These are phyloP conservation scores for Fusarium sp. DNA, from an alignment of 2,329 filamentous ascomycete genomes.

Conservation along the genomic window DNA sequence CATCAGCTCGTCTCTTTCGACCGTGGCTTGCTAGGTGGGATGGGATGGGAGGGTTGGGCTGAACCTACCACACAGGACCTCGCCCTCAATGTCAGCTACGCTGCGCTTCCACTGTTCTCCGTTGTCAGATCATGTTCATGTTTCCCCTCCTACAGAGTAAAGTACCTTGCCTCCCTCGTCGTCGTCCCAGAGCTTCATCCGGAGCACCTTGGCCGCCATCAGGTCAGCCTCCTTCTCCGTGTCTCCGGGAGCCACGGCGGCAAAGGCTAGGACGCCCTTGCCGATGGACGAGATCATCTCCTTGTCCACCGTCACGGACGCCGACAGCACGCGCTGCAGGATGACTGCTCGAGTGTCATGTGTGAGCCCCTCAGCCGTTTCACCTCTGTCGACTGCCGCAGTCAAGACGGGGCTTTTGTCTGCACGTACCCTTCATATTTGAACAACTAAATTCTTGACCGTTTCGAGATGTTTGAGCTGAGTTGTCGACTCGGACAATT, in stretches of 20 bases:
- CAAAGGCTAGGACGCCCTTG: conserved; percentile 89
- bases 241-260: conserved; percentile 90
- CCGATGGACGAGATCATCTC: conserved; percentile 91
- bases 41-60: not conserved
- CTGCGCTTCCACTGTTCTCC: conserved; percentile 83
- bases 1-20: conserved; percentile 2
- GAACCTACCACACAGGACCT: conserved; percentile 87
- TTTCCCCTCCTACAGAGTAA: conserved; percentile 28
- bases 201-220: conserved; percentile 87
- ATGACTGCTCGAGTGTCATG: conserved; percentile 70
- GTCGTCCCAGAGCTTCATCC: conserved; percentile 92
- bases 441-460: not conserved
- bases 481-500: not conserved
- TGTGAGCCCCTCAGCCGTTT: conserved; percentile 21
- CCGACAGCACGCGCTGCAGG: conserved; percentile 92
- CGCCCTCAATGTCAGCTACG: conserved; percentile 88
- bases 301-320: conserved; percentile 94
- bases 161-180: conserved; percentile 74
- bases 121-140: conserved; percentile 32
- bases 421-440: conserved; percentile 41
- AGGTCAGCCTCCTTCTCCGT: conserved; percentile 88
- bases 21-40: not conserved
- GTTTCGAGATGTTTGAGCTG: conserved; percentile 3
- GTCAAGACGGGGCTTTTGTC: not conserved
- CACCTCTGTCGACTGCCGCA: not conserved